Evolutionary conservation across 2,329 filamentous ascomycete species (phyloP), one percentile per base, ranked within the genome.

Genomic region (Clonostachys solani): DNA sequence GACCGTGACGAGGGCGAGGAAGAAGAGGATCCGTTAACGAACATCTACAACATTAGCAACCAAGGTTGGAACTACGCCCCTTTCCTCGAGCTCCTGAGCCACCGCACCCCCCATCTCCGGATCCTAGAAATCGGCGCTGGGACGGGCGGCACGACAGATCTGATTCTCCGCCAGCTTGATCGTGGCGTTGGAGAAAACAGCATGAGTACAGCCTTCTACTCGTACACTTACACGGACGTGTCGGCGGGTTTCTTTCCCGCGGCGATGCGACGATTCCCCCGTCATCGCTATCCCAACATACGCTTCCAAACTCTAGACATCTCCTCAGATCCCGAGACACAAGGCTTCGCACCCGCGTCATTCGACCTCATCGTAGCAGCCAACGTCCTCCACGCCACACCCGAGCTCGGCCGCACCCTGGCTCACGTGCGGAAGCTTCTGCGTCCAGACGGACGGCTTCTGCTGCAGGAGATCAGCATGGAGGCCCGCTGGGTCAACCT

Each of bases 121-220:
- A 45, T 63, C 17, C 54, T 63, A 1, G 60, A 63, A 43, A 48
- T 63, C 35, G 60, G 58, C 12, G 54, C 53, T 6, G 56, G 56
- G 6, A 71, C 63, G 2, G 67, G 67, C 4, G 58, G 60, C 6
- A 60, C 64, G 29, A 70, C 67, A 38, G 36, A 38, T n/a, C 36
- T 18, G 15, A 38, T 38, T 18, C 36, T 38, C 15, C 36, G 17
- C 17, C 15, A n/a, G 15, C 36, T 38, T 18, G 36, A 38, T n/a
- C 3, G 17, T 3, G 5, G 36, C 7, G 7, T n/a, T 2, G 23
- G 23, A 10, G 23, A 29, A 29, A 29, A 29, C 9, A 29, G 23
- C 9, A 29, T 29, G 9, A 29, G 23, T 9, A 29, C 23, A 10
- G 15, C 36, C 36, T 38, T n/a, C 36, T 38, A 38, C 17, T 50